phyloP scores from a whole-genome alignment of 2,329 filamentous ascomycete genomes.

The Ophiobolus disseminans region DNA sequence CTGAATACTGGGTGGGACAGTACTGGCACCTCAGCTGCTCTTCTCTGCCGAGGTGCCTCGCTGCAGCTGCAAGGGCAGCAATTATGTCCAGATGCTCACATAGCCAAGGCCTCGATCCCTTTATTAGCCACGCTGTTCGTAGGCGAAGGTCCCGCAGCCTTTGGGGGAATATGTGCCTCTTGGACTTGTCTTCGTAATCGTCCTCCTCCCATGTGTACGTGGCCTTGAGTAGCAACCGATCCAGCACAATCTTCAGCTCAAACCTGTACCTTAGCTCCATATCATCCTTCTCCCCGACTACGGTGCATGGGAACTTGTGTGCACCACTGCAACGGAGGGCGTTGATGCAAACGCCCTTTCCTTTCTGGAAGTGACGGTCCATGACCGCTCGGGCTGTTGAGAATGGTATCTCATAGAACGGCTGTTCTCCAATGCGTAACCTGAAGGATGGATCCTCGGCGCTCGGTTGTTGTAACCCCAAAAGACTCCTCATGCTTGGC shows the following conservation, averaged over 20 bases:
- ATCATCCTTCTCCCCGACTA: not conserved
- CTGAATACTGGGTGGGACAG: slow-evolving; percentile 7
- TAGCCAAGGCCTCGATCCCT: not conserved
- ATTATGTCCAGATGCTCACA: slow-evolving; percentile 1
- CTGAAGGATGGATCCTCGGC: not conserved
- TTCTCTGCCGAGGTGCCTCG: not conserved
- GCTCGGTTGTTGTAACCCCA: not conserved
- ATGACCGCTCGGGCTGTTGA: not conserved
- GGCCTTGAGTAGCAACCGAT: slow-evolving; percentile 13
- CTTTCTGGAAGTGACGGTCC: not conserved
- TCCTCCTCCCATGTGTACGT: slow-evolving; percentile 12
- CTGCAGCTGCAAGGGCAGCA: not conserved
- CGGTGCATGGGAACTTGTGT: not conserved
- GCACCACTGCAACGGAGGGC: not conserved
- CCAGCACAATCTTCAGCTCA: slow-evolving; percentile 15
- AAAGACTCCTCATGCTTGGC: not conserved
- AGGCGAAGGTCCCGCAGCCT: too few species aligned
- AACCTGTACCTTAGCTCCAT: slow-evolving; percentile 9
- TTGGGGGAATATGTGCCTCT: too few species aligned
- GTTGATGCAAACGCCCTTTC: not conserved
- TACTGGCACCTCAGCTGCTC: slow-evolving; percentile 3
- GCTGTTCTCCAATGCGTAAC: not conserved
- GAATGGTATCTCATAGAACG: not conserved
- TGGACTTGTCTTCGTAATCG: too few species aligned
- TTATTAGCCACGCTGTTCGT: not conserved